Base-by-base conservation (phyloP, 1,284 basidiomycete genomes). In the Ustilago lituana region DNA sequence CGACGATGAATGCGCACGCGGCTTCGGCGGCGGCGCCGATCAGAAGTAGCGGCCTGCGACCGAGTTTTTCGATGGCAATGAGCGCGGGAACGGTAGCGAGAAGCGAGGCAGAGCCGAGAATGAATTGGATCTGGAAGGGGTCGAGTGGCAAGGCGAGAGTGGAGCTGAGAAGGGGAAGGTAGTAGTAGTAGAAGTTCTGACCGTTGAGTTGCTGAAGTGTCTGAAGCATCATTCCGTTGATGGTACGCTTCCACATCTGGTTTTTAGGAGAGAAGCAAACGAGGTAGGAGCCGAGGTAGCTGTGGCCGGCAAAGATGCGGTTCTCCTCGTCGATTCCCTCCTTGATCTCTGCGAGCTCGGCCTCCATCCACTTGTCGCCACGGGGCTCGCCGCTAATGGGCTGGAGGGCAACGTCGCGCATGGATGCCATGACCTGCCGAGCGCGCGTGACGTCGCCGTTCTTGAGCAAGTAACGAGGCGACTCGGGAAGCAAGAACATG, bases 171-270 rank as follows among this genome's bases (percentile, higher is more conserved):
- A 89, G 90, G 55, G 91, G 90, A 10, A 74, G 60, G 51, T 78
- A 84, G 81, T 88, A 89, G 85, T 91, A 91, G 84, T 92, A 91
- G 84, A 92, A 92, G 86, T 93, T 93, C 86, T 91, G 86, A 57
- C 80, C 75, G 70, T 80, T 79, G 49, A 83, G 78, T 83, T 93
- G 91, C 83, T 92, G 91, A 86, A 87, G 87, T 40, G 86, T 87
- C 82, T 91, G 90, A 74, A 91, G 85, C 43, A 76, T 55, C 58
- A 83, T 84, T 57, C 91, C 92, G 37, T 90, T 89, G 74, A 91
- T 84, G 37, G 91, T 92, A 61, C 92, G 89, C 79, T 90, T 86
- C 68, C 87, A 85, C 77, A 90, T 86, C 82, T 87, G 89, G 83
- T 82, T 80, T 52, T 89, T 61, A 33, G 73, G 83, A 77, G 80